Evolutionary conservation across 164 flowering plant genomes (phyloP), one percentile per base, ranked within the genome.

Genomic region (Macadamia tetraphylla): DNA sequence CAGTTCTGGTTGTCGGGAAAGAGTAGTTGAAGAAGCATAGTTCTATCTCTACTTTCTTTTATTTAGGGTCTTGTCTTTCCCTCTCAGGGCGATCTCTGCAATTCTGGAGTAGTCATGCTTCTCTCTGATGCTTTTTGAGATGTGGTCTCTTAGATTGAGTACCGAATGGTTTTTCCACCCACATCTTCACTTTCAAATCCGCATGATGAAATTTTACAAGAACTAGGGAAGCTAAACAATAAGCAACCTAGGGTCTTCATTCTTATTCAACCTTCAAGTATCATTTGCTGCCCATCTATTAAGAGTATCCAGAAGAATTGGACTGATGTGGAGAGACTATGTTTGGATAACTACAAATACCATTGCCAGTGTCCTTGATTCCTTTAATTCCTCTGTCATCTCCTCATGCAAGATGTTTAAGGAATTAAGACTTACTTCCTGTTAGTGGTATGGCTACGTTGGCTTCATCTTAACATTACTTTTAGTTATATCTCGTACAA

Each of bases 331-430:
- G 29, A 70, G 62, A n/a, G 81, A 73, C 17, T 75, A 80, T 0
- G 82, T 68, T 0, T 83, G 86, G 87, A 80, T 84, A 9, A 17
- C 75, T 42, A 63, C 77, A 5, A 77, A 76, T 5, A n/a, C 64
- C 15, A 29, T 86, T 2, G 14, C 84, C 6, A 63, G 64, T 60
- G 67, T 76, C 29, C 62, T 86, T 29, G 67, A 68, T 40, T 46
- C 71, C 14, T 23, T 58, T 3, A 40, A 68, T 9, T 42, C 60
- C 2, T 58, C 76, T 0, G 57, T 59, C 10, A 60, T 70, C 61
- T 67, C 72, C 43, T 60, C 31, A 67, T 77, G 77, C 64, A 77
- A 55, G 80, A 77, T 1, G 64, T 65, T 9, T 1, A 74, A 11
- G 80, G 80, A 56, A 31, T 74, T 58, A 71, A 65, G 46, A 56